Base-by-base conservation (phyloP, 2,329 filamentous ascomycete genomes). In the Stachybotrys echinatus region DNA sequence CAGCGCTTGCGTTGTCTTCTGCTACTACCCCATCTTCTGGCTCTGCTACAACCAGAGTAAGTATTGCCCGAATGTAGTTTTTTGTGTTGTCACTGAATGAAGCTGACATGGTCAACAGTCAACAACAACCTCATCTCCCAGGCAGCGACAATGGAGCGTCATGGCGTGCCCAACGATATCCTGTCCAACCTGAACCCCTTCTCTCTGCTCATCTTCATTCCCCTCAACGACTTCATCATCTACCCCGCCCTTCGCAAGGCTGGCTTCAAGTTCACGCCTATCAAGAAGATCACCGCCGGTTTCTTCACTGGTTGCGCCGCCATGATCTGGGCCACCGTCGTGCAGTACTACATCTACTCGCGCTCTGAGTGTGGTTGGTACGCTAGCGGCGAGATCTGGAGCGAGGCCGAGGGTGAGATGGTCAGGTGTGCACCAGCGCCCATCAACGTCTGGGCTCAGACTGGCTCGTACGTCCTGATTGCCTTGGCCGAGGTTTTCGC, bases 101-200 rank as follows among this genome's bases (percentile, higher is more conserved):
- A 14, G n/a, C 57, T 63, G 49, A 61, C 50, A 38, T 3, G 12
- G 12, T 1, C 61, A 45, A 63, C 68, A 66, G 69, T 83, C 53
- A 79, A 74, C 65, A 81, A 77, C 66, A 83, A 83, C 63, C 66
- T 83, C 19, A 73, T 79, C 45, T 80, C 77, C 7, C 86, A 89
- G 65, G 84, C 82, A 3, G 77, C 78, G 10, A 77, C 76, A 10
- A 85, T 88, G 85, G 60, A 77, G 23, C 78, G 85, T 3, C 77
- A 85, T 55, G 86, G 86, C 14, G 76, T 91, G 3, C 88, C 88
- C 53, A 92, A 91, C 71, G 87, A 92, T 62, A 74, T 91, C 50
- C 76, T 92, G 56, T 78, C 80, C 55, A 90, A 90, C 68, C 76
- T 91, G 39, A 84, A 91, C 63, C 85, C 87, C 1, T 80, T 92